Conservation (phyloP, 306 rosid genomes). For the Morella rubra region DNA sequence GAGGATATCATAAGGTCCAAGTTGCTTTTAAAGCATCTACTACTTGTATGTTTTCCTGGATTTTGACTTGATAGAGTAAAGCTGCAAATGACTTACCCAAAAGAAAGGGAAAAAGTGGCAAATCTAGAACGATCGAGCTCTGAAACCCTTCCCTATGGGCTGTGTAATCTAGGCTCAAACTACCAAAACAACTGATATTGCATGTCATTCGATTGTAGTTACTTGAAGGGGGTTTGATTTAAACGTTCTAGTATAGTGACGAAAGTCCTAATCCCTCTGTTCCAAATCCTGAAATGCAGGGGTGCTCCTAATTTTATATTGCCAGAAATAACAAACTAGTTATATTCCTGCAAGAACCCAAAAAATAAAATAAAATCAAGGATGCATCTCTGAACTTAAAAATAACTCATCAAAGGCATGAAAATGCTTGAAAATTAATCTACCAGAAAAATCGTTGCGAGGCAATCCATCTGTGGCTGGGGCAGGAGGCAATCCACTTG, state of each 20-base stretch:
- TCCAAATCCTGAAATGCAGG: neutral
- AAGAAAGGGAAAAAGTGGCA: neutral
- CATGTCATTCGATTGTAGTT: neutral
- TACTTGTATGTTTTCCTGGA: neutral
- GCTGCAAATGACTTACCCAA: neutral
- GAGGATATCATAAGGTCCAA: neutral
- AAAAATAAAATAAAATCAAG: neutral
- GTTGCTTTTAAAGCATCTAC: neutral
- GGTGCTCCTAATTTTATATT: neutral
- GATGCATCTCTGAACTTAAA: neutral
- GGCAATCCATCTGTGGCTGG: constrained; percentile 47
- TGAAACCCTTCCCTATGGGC: neutral
- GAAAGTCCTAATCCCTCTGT: neutral
- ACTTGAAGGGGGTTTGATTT: neutral
- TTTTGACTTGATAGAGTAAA: neutral
- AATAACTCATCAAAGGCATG: constrained; percentile 4
- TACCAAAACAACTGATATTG: neutral
- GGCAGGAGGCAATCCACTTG: constrained; percentile 25
- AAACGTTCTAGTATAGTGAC: neutral
- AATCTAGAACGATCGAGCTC: neutral
- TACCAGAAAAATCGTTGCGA: constrained; percentile 52
- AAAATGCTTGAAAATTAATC: constrained; percentile 19
- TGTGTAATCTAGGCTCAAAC: neutral
- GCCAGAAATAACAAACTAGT: neutral
- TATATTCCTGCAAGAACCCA: neutral